A percentile compares a stretch with the other conserved stretches of the same genome.
phyloP scores from a whole-genome alignment of 2,329 filamentous ascomycete genomes.

The Diplodia seriata region DNA sequence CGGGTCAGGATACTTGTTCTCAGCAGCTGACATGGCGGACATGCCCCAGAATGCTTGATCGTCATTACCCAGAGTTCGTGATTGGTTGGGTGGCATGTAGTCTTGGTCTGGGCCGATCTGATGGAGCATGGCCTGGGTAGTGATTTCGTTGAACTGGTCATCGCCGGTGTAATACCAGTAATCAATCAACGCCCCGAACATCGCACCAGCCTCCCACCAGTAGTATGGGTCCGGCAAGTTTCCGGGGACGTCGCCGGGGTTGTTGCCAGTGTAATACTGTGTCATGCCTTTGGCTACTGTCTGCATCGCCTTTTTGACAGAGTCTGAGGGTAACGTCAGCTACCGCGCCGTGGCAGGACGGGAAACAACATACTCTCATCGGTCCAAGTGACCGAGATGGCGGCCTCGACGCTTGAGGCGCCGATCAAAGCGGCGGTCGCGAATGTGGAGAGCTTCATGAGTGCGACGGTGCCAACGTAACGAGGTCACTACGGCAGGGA shows the following conservation, averaged over 20 bases:
- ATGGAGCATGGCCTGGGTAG: constrained; percentile 66
- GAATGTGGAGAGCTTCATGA: constrained; percentile 47
- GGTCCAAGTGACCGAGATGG: constrained; percentile 39
- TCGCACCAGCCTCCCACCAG: constrained; percentile 53
- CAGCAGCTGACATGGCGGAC: constrained; percentile 64
- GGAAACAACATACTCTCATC: constrained; percentile 21
- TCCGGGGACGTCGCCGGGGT: constrained; percentile 44
- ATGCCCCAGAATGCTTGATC: constrained; percentile 67
- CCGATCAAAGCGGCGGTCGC: constrained; percentile 44
- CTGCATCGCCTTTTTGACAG: constrained; percentile 27
- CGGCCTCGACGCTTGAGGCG: constrained; percentile 41
- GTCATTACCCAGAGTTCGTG: constrained; percentile 60
- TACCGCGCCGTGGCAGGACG: background rate
- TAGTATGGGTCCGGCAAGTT: constrained; percentile 58
- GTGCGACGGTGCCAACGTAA: background rate
- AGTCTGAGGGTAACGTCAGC: constrained; percentile 23
- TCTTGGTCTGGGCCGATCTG: constrained; percentile 76
- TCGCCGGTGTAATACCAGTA: constrained; percentile 55
- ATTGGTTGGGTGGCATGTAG: constrained; percentile 63
- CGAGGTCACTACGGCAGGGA: background rate
- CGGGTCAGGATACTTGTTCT: constrained; percentile 56
- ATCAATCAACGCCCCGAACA: constrained; percentile 50
- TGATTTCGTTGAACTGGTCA: constrained; percentile 49
- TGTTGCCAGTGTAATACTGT: constrained; percentile 30
- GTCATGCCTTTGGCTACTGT: constrained; percentile 32